Evolutionary conservation across 371 early-diverging fungal genomes (phyloP), one percentile per base, ranked within the genome.

Genomic region (Paraphysoderma sedebokerense): DNA sequence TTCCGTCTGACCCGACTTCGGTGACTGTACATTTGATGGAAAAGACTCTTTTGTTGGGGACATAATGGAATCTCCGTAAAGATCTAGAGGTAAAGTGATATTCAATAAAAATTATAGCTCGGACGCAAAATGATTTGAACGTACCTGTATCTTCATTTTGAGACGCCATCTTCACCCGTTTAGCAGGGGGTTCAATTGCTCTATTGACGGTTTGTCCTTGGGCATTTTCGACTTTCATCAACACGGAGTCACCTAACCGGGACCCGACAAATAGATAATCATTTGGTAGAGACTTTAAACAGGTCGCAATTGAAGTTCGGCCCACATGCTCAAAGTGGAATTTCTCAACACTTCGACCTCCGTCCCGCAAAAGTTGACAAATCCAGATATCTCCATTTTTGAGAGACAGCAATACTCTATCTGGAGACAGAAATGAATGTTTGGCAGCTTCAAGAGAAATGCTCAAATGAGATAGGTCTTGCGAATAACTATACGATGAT

Each of bases 221-320:
- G n/a, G n/a, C n/a, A n/a, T 40, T 45, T 7, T 51, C 48, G 26
- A 76, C 77, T 49, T 81, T 76, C 44, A 95, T 61, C 51, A 96
- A 58, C 42, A 84, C 55, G 0, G 86, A 80, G 55, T 92, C 84
- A 1, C 82, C 76, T 5, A 77, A 70, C n/a, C 76, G 65, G 5
- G 82, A 82, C 1, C 83, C 89, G 15, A 86, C 56, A 61, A 96
- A 92, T 38, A 89, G 65, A 47, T 80, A 79, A 6, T 77, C 66
- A 1, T 63, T 47, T 19, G 67, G 67, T 17, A 82, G 49, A 27
- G 59, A 58, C 30, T 72, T 58, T 13, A 65, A 72, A 53, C 85
- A 81, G 4, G 81, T 75, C 0, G 79, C 75, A 27, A 67, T 56
- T 36, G 66, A 60, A 28, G 59, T 55, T 20, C 57, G 49, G 26